Percentiles rank a stretch among this genome's conserved stretches.
Evolutionary conservation across 2,329 filamentous ascomycete species (phyloP).

Genomic region (Byssoonygena ceratinophila): DNA sequence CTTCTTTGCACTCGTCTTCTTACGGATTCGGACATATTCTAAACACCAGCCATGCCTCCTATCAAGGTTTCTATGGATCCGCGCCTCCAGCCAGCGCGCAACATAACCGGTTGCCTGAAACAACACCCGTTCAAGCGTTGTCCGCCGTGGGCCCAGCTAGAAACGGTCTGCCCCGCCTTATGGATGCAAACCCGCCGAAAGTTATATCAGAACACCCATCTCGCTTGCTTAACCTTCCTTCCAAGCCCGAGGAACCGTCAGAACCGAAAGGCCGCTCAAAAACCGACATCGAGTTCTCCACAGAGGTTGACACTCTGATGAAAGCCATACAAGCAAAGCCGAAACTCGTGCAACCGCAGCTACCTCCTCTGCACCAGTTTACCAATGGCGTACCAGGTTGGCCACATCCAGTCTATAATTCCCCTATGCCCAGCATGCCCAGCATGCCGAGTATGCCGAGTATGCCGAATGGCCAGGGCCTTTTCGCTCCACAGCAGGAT

Average conservation of each 20-base stretch:
- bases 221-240: conserved; percentile 4
- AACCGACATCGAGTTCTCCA: conserved; percentile 55
- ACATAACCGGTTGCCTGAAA: conserved; percentile 20
- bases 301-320: conserved; percentile 79
- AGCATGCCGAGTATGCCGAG: conserved; percentile 11
- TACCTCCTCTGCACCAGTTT: conserved; percentile 27
- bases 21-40: conserved; percentile 29
- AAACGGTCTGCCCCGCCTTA: conserved; percentile 26
- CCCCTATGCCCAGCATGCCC: too few species aligned
- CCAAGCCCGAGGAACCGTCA: conserved; percentile 2
- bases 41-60: conserved; percentile 25
- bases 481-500: conserved; percentile 26
- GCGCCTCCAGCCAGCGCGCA: conserved; percentile 15
- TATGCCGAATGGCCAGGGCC: conserved; percentile 5
- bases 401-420: conserved; percentile 15
- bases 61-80: conserved; percentile 29
- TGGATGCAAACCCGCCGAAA: conserved; percentile 16
- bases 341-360: conserved; percentile 21
- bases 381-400: conserved; percentile 16
- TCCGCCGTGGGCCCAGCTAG: conserved; percentile 32
- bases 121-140: conserved; percentile 23
- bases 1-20: conserved; percentile 26
- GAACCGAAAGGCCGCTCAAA: conserved; percentile 8
- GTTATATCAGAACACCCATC: conserved; percentile 14
- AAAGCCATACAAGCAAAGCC: conserved; percentile 67